Base-by-base conservation (phyloP, 495 filamentous ascomycete genomes). In the Chaetomium tenue region DNA sequence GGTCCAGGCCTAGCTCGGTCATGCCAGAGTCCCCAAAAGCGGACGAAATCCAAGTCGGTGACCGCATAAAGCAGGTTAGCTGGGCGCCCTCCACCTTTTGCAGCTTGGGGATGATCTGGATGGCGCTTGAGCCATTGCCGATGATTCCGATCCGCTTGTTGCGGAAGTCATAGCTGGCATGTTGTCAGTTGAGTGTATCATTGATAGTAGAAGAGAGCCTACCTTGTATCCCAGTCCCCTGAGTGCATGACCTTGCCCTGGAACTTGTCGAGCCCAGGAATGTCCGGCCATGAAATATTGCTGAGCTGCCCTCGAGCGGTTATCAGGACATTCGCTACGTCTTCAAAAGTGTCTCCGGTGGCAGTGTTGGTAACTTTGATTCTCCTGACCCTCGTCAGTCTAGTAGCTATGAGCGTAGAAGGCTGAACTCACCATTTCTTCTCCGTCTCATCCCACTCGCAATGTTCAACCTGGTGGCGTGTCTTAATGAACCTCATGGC, bases 41-140 rank as follows among this genome's bases (percentile, higher is more conserved):
- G 2, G 71, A 73, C 2, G 73, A 71, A 48, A 91, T 77, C 87
- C 87, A 91, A 54, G 88, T 89, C 5, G 87, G 86, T 2, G 84
- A 87, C 13, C 88, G 81, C 63, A 90, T 86, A 70, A 87, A 91
- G 52, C 89, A 82, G 0, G 83, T 86, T 6, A 89, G 73, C 13
- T 80, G 72, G n/a, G 81, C 72, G 6, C 78, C 79, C 51, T 82
- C 80, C 7, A 82, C 64, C 55, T 83, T 83, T 53, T 84, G 84
- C 30, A 90, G 76, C 51, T 82, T 83, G 16, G 89, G 87, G 25
- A 88, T 79, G 66, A 91, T 89, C 70, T 91, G 89, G n/a, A 84
- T 87, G 12, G 84, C 84, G 20, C 87, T 89, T 22, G 88, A 87
- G 25, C 88, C 87, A 78, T 77, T 81, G 15, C 81, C 80, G n/a